Evolutionary conservation across 2,329 filamentous ascomycete genomes (phyloP), one percentile per base, ranked within the genome.

Genomic region (Fusarium gaditjirri): DNA sequence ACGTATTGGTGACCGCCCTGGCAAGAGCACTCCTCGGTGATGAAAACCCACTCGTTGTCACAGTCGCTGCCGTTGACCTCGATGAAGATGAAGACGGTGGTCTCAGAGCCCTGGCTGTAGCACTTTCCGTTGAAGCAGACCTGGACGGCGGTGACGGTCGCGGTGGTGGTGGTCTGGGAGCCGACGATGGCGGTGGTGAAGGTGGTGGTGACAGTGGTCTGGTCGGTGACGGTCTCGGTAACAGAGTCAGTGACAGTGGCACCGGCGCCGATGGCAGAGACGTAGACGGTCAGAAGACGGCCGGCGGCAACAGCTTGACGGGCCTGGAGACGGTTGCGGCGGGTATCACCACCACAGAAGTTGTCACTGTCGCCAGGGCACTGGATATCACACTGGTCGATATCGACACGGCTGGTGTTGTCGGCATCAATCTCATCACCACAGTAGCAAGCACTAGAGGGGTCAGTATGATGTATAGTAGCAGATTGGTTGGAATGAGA

Each of bases 361-460:
- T 68, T 21, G 1, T 35, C 16, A 5, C 57, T 42, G 27, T 76
- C 56, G 8, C 74, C 75, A 19, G 74, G 58, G 71, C 75, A 76
- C 8, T 29, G 11, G 3, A 70, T 69, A 31, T 72, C 54, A 39
- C 75, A 76, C 9, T 29, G 36, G 2, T 23, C 60, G 10, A 35
- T 2, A 27, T 16, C 35, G 13, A 70, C 68, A 6, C 39, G 55
- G 55, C 33, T 52, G 7, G 29, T n/a, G 49, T 39, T 46, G 2
- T 27, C 23, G 1, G n/a, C 8, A 8, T 65, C 60, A n/a, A 76
- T 19, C 5, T 31, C 39, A 7, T 64, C 49, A 47, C 74, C 61
- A 23, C 74, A 76, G 71, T 69, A 76, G 61, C 75, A 76, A n/a
- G 63, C n/a, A 23, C 69, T 75, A n/a, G 16, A 16, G 1, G 1